Conservation (phyloP, 352 stramenopile species). For the Blastocystis sp. region DNA sequence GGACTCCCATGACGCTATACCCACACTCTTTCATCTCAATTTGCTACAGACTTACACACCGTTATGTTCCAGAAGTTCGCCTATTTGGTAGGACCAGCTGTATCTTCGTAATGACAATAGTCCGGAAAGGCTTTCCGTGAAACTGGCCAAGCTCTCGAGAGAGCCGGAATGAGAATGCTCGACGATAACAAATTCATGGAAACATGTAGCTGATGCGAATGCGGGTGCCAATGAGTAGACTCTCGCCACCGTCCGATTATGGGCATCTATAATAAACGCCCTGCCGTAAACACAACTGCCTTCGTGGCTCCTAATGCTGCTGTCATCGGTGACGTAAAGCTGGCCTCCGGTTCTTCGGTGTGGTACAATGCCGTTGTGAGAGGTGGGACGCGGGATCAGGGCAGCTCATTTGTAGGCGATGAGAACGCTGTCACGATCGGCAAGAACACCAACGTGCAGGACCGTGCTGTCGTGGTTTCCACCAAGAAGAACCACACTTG, state of each 20-base stretch:
- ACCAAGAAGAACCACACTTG: constrained; percentile 75
- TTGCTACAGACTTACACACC: constrained; percentile 41
- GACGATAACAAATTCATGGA: constrained; percentile 85
- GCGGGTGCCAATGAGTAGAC: constrained; percentile 76
- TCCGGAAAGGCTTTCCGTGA: constrained; percentile 85
- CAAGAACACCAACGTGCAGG: constrained; percentile 92
- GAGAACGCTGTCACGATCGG: constrained; percentile 87
- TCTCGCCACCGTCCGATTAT: constrained; percentile 85
- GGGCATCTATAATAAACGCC: constrained; percentile 86
- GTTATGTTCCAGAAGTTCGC: constrained; percentile 64
- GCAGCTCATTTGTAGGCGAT: constrained; percentile 75
- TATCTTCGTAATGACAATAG: background rate
- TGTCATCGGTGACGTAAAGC: constrained; percentile 89
- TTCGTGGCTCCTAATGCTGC: constrained; percentile 93
- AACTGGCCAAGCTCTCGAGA: constrained; percentile 90
- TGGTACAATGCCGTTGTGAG: constrained; percentile 93
- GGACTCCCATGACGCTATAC: background rate
- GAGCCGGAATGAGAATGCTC: constrained; percentile 84
- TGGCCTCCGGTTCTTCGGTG: constrained; percentile 87
- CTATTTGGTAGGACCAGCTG: constrained; percentile 5
- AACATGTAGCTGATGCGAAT: constrained; percentile 73
- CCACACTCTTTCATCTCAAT: constrained; percentile 9
- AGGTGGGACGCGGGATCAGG: constrained; percentile 71
- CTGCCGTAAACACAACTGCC: constrained; percentile 83
- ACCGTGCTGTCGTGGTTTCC: constrained; percentile 87